These are phyloP conservation scores for Cymbopogon citratus DNA, from an alignment of 176 grass and related monocot species.

Conservation along the genomic window DNA sequence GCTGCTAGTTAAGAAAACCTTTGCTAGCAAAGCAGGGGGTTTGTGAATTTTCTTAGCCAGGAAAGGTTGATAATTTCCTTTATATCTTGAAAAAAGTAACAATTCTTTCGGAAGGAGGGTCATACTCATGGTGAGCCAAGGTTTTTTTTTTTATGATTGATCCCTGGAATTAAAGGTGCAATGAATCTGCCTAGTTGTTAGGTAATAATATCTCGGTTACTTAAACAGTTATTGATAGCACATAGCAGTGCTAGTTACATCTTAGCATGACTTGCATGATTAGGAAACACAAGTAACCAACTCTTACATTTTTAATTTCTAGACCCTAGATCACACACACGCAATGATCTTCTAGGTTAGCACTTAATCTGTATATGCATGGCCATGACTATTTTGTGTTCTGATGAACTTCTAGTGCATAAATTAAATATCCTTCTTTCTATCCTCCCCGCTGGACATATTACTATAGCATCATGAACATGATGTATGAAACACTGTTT, in stretches of 20 bases:
- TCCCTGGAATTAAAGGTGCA: neutral
- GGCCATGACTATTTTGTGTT: neutral
- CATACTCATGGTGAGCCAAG: neutral
- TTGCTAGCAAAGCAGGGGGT: neutral
- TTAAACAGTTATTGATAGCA: neutral
- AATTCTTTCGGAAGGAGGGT: neutral
- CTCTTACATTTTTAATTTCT: neutral
- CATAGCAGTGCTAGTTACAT: neutral
- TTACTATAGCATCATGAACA: conserved; percentile 10
- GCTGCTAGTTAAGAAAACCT: neutral
- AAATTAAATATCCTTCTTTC: neutral
- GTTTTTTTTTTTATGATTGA: neutral
- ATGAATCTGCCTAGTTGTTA: neutral
- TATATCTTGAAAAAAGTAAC: neutral
- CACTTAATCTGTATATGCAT: neutral
- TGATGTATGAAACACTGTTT: conserved; percentile 7
- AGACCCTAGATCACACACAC: neutral
- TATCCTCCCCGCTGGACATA: neutral
- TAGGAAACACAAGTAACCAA: neutral
- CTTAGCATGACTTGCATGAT: neutral
- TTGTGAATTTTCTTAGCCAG: neutral
- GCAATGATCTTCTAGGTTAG: neutral
- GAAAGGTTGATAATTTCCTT: neutral
- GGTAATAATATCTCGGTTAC: neutral
- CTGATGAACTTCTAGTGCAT: neutral